Base-by-base conservation (phyloP, 768 basidiomycete species). In the Leccinum disarticulatum region DNA sequence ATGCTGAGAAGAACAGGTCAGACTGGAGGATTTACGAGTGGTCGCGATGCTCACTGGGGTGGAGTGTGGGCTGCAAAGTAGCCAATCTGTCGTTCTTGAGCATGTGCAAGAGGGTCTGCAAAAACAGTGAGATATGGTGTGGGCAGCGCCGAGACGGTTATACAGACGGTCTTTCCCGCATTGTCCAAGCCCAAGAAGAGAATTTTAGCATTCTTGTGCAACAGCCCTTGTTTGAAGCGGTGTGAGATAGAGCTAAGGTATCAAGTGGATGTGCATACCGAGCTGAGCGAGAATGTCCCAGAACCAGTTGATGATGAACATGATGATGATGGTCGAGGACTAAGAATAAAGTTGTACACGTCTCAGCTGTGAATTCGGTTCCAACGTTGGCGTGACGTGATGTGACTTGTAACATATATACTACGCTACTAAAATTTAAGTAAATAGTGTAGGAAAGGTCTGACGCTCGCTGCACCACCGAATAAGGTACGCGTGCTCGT, bases 201-300 rank as follows among this genome's bases (percentile, higher is more conserved):
- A 73, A 99, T 97, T 85, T 98, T 99, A 65, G 97, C 97, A 73
- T 97, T 98, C 90, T 99, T 97, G 82, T 95, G 91, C 78, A 89
- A 70, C 68, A 96, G 82, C 65, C 94, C 94, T 95, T 63, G 46
- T 36, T 17, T 55, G 43, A 35, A 28, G 41, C 47, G 5, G 55
- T 55, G 38, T 62, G 19, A 63, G 55, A 25, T 53, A 28, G 1
- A 55, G 19, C 19, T 30, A 17, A 28, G 33, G 13, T 6, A 35
- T 35, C 1, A 0, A 5, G 22, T 28, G 11, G 28, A 56, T 4
- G 41, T 76, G 36, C 85, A 59, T 73, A 98, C 96, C 96, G 48
- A 98, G 90, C 72, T 91, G 87, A 52, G 93, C 85, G 68, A 98
- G 90, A 60, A 98, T 80, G 72, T 98, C 95, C 91, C 90, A 96